Conservation (phyloP, 768 basidiomycete species). For the Inosperma sp. region DNA sequence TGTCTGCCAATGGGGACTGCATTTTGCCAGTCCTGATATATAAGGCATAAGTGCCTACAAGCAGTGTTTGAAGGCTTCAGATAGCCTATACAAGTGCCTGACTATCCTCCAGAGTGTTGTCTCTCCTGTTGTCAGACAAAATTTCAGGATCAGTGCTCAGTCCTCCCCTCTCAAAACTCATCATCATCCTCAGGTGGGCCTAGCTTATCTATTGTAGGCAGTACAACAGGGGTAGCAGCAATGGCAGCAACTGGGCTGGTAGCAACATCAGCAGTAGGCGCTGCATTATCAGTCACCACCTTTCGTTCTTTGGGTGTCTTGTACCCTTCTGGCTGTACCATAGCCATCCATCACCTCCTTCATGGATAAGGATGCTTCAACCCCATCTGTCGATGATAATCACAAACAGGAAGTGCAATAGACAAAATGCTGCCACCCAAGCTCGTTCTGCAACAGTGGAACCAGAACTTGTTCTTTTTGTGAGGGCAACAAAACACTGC, state of each 20-base stretch:
- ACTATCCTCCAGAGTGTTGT: no score
- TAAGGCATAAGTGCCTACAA: no score
- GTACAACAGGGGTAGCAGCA: not conserved
- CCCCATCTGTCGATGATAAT: constrained; percentile 6
- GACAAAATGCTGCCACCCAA: constrained; percentile 21
- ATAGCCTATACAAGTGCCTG: no score
- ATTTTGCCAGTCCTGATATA: no score
- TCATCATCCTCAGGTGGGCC: constrained; percentile 1
- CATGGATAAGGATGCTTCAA: constrained; percentile 4
- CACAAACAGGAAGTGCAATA: constrained; percentile 15
- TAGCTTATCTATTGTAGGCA: not conserved
- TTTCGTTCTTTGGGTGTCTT: not conserved
- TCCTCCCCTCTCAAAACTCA: constrained; percentile 7
- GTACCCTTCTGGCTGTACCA: not conserved
- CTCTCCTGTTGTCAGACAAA: no score
- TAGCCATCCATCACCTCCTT: no score
- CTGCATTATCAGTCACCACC: not conserved
- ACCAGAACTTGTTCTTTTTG: constrained; percentile 7
- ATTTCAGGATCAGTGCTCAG: no score
- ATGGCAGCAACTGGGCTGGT: no score
- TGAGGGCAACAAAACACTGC: constrained; percentile 22
- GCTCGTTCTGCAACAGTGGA: constrained; percentile 21
- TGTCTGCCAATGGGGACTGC: no score
- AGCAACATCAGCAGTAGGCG: not conserved
- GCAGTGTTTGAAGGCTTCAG: no score